Conservation (phyloP, 1,284 basidiomycete species). For the Naganishia sp. region DNA sequence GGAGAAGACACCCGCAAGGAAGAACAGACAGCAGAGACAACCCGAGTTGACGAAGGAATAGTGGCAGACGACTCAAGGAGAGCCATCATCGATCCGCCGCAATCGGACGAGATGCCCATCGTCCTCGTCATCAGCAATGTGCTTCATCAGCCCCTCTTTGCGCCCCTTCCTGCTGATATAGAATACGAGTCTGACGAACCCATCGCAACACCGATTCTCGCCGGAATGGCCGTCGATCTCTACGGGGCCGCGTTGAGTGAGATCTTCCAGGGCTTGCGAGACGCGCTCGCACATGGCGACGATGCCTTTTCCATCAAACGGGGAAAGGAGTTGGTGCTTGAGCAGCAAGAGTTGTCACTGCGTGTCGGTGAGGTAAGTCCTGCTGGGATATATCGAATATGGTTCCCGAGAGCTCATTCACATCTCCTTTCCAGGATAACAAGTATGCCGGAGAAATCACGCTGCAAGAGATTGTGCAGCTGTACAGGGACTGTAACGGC, state of each 20-base stretch:
- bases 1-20: neutral
- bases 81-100: neutral
- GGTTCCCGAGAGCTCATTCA: neutral
- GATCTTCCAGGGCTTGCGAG: constrained; percentile 25
- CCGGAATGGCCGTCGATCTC: constrained; percentile 15
- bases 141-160: constrained; percentile 25
- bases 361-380: constrained; percentile 29
- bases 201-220: neutral
- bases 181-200: neutral
- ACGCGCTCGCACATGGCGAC: constrained; percentile 13
- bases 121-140: constrained; percentile 15
- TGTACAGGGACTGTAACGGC: constrained; percentile 31
- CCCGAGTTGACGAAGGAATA: neutral
- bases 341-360: constrained; percentile 21
- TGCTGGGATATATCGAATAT: neutral
- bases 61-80: neutral
- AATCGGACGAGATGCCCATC: constrained; percentile 6
- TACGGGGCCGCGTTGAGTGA: constrained; percentile 27
- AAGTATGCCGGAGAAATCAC: constrained; percentile 29
- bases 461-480: constrained; percentile 35
- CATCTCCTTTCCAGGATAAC: constrained; percentile 24
- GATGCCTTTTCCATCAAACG: constrained; percentile 22
- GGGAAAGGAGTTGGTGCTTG: constrained; percentile 32
- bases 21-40: neutral
- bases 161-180: constrained; percentile 17